Conservation (phyloP, 2,329 filamentous ascomycete species). For the Penicillium sp. region DNA sequence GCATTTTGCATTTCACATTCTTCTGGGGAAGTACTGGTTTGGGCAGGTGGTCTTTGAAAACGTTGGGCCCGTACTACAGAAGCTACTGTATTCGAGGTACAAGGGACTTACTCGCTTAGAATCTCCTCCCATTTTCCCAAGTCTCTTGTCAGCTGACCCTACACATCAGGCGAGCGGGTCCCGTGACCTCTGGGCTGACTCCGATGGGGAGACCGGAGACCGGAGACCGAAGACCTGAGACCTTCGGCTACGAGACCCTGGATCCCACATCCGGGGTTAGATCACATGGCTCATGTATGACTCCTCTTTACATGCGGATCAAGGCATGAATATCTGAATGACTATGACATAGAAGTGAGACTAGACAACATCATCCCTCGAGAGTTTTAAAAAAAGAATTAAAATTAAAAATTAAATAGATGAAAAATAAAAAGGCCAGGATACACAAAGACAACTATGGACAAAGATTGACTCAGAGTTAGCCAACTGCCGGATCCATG, state of each 20-base stretch:
- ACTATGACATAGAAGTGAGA: not conserved
- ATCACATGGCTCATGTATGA: not conserved
- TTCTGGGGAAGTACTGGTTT: not conserved
- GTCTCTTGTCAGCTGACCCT: constrained; percentile 2
- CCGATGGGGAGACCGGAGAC: not conserved
- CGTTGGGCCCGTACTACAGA: not conserved
- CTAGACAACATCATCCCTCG: not conserved
- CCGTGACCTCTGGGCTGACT: not conserved
- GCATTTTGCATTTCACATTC: constrained; percentile 1
- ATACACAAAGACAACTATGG: not conserved
- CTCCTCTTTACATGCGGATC: not conserved
- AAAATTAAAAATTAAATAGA: not conserved
- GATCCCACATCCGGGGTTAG: not conserved
- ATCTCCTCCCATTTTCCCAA: not conserved
- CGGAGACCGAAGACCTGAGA: not conserved
- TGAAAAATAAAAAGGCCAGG: not conserved
- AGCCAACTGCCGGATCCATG: not conserved
- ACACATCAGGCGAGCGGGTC: not conserved
- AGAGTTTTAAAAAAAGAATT: not conserved
- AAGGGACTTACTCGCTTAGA: not conserved
- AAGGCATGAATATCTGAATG: no score
- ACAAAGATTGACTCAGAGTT: not conserved
- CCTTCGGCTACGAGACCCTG: not conserved
- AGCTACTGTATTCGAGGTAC: not conserved
- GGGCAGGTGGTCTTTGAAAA: constrained; percentile 2